These are phyloP conservation scores for Auricularia sp. DNA, from an alignment of 768 basidiomycete genomes.

Conservation along the genomic window DNA sequence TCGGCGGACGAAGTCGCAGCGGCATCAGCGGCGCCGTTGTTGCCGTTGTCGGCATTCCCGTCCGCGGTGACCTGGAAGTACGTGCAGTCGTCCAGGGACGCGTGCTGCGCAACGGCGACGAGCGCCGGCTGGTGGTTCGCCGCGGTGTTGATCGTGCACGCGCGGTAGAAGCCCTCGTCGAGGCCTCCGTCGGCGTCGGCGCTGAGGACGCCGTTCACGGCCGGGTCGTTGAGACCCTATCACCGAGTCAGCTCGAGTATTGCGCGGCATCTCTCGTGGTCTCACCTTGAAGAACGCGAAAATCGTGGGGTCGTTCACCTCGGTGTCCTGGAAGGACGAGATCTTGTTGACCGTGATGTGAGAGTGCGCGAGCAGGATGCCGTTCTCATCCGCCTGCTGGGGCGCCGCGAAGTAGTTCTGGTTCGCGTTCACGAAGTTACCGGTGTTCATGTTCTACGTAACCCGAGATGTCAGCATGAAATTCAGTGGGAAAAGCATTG, in stretches of 20 bases:
- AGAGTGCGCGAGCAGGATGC: constrained; percentile 46
- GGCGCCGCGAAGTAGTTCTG: constrained; percentile 48
- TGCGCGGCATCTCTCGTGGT: too few relatives aligned
- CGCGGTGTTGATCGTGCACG: constrained; percentile 47
- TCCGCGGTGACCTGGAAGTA: constrained; percentile 1
- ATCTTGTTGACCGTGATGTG: constrained; percentile 50
- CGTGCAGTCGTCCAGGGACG: constrained; percentile 15
- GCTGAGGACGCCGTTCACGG: constrained; percentile 35
- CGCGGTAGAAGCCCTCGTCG: constrained; percentile 46
- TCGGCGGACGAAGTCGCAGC: not conserved
- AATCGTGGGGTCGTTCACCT: constrained; percentile 36
- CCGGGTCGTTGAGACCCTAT: constrained; percentile 2
- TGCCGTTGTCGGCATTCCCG: not conserved
- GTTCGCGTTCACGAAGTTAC: constrained; percentile 48
- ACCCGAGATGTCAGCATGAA: not conserved
- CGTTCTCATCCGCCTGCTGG: constrained; percentile 41
- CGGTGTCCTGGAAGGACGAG: constrained; percentile 33
- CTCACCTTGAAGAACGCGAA: constrained; percentile 43
- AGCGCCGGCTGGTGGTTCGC: constrained; percentile 52
- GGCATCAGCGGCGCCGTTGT: not conserved
- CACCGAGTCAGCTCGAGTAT: not conserved
- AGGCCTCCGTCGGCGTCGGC: constrained; percentile 46
- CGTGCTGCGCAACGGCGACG: constrained; percentile 55
- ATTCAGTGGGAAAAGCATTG: constrained; percentile 11
- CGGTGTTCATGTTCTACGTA: constrained; percentile 32